Evolutionary conservation across 192 early-diverging fungal genomes (phyloP).

Genomic region (Coemansia sp.): DNA sequence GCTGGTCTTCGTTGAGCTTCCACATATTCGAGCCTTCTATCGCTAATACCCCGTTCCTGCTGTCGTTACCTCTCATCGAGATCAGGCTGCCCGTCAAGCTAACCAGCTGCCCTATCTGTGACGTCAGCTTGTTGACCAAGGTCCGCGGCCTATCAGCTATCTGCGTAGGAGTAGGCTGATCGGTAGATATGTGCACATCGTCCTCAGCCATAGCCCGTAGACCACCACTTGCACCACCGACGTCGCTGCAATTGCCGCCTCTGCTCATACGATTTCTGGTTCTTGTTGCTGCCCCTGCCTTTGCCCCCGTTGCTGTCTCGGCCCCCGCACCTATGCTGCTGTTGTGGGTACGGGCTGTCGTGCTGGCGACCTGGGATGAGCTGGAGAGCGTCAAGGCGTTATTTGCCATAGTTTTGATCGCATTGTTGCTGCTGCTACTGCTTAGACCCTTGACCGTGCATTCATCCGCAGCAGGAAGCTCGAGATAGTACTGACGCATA

Average conservation of each 20-base stretch:
- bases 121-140: slow-evolving; percentile 10
- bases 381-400: slow-evolving; percentile 10
- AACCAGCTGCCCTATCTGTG: slow-evolving; percentile 11
- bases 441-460: not conserved
- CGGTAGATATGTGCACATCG: not conserved
- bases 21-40: not conserved
- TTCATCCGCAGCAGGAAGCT: slow-evolving; percentile 15
- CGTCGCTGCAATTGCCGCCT: too few relatives aligned
- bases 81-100: slow-evolving; percentile 4
- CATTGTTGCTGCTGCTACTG: slow-evolving; percentile 4
- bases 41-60: too few relatives aligned
- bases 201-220: not conserved
- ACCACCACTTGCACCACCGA: not conserved
- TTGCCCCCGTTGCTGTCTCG: too few relatives aligned
- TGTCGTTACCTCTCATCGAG: too few relatives aligned
- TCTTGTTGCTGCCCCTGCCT: not conserved
- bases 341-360: not conserved
- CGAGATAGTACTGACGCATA: slow-evolving; percentile 40
- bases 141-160: slow-evolving; percentile 2
- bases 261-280: not conserved
- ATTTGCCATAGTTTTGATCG: not conserved
- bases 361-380: slow-evolving; percentile 8
- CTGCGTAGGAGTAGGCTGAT: not conserved
- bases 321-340: not conserved
- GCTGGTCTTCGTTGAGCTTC: not conserved